phyloP scores from a whole-genome alignment of 177 flowering plant genomes.

The Telopea speciosissima region DNA sequence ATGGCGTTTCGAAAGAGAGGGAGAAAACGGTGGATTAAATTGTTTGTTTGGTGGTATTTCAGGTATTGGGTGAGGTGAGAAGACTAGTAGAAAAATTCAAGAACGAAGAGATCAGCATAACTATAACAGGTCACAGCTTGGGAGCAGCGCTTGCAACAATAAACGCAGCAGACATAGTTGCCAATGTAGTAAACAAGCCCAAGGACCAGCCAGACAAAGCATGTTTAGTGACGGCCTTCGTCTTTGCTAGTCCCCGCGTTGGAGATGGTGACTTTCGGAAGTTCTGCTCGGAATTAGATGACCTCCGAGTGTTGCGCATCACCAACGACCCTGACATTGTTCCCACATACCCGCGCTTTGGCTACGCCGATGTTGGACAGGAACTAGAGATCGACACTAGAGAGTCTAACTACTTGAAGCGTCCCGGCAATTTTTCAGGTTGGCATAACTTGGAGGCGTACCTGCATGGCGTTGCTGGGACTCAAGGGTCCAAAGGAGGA shows the following conservation, averaged over 20 bases:
- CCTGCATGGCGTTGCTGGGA: constrained; percentile 46
- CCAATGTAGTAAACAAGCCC: constrained; percentile 46
- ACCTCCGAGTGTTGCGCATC: constrained; percentile 39
- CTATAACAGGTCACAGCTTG: constrained; percentile 77
- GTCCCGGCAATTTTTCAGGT: constrained; percentile 30
- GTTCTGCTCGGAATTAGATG: no score
- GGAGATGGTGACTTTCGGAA: no score
- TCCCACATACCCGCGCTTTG: constrained; percentile 55
- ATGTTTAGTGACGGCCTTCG: no score
- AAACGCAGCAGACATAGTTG: constrained; percentile 62
- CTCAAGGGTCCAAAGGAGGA: constrained; percentile 46
- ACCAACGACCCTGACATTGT: constrained; percentile 54
- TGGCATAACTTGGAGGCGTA: constrained; percentile 70
- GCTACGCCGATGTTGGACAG: constrained; percentile 53
- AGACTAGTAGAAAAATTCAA: constrained; percentile 56
- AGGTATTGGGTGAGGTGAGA: constrained; percentile 64
- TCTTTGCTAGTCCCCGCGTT: no score
- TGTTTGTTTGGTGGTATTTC: neutral
- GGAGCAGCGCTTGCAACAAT: constrained; percentile 77
- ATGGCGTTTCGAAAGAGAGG: no score
- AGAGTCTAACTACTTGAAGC: constrained; percentile 55
- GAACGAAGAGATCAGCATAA: constrained; percentile 77
- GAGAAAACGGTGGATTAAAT: neutral
- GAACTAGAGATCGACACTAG: constrained; percentile 46
- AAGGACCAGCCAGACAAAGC: constrained; percentile 14